Conservation (phyloP, 148 eudicot genomes). For the Euryodendron excelsum region DNA sequence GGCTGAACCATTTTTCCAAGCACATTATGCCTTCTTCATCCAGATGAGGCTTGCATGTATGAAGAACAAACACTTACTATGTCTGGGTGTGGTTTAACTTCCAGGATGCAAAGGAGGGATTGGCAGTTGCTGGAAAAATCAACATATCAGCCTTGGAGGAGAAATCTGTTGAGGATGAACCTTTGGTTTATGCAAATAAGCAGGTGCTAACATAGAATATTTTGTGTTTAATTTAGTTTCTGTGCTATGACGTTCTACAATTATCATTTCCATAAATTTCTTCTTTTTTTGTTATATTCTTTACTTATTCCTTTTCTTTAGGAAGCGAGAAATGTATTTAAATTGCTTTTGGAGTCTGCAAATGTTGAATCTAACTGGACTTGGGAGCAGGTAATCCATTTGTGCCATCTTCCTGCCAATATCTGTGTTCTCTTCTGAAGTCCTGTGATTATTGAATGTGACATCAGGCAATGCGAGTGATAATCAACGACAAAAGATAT, state of each 20-base stretch:
- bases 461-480: constrained; percentile 88
- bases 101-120: constrained; percentile 80
- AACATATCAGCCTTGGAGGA: constrained; percentile 54
- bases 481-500: constrained; percentile 90
- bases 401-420: background rate
- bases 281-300: background rate
- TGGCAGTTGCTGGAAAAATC: constrained; percentile 55
- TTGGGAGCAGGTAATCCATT: constrained; percentile 84
- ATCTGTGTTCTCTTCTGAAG: constrained; percentile 11
- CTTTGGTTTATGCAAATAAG: constrained; percentile 71
- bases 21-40: background rate
- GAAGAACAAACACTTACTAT: background rate
- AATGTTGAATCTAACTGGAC: constrained; percentile 95
- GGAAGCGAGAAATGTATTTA: constrained; percentile 95
- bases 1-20: background rate
- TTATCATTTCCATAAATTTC: background rate
- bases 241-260: background rate
- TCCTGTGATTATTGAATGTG: constrained; percentile 12
- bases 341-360: constrained; percentile 76
- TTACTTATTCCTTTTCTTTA: constrained; percentile 22
- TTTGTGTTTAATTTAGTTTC: background rate
- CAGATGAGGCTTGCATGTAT: background rate
- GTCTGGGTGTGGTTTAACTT: background rate
- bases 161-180: constrained; percentile 68
- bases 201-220: constrained; percentile 46